phyloP scores from a whole-genome alignment of 164 flowering plant species.

The Nymphaea colorata region DNA sequence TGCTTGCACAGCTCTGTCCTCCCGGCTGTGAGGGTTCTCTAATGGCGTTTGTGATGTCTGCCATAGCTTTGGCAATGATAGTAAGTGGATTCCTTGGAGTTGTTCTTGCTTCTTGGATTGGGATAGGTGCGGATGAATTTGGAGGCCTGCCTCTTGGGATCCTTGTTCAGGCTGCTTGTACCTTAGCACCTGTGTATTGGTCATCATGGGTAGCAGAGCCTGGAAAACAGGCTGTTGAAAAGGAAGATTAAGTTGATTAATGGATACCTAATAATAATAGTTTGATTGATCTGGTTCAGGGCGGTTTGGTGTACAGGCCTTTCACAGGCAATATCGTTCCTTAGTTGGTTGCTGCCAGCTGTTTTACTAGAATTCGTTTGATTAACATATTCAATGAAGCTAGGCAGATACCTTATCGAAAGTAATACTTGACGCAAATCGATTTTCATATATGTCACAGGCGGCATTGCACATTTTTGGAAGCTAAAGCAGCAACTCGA shows the following conservation, averaged over 20 bases:
- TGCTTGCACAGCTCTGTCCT: conserved; percentile 68
- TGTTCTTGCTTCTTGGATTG: conserved; percentile 54
- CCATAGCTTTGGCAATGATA: conserved; percentile 59
- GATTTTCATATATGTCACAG: too few relatives aligned
- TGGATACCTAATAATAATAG: too few relatives aligned
- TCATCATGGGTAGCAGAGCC: conserved; percentile 54
- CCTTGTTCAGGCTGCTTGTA: conserved; percentile 57
- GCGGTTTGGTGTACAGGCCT: conserved; percentile 4
- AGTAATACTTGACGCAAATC: too few relatives aligned
- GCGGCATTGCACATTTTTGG: too few relatives aligned
- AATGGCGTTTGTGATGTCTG: conserved; percentile 90
- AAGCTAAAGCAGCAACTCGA: too few relatives aligned
- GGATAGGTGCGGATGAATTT: conserved; percentile 53
- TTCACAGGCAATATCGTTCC: neutral
- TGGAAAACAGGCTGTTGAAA: conserved; percentile 14
- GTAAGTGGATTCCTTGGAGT: conserved; percentile 86
- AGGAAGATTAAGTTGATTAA: neutral
- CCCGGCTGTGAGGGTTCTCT: conserved; percentile 86
- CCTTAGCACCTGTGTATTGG: conserved; percentile 49
- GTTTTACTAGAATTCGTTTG: too few relatives aligned
- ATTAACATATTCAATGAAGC: too few relatives aligned
- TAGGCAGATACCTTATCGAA: too few relatives aligned
- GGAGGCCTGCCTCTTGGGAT: conserved; percentile 55
- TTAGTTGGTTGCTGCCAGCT: too few relatives aligned
- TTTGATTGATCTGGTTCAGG: too few relatives aligned